phyloP scores from a whole-genome alignment of 352 stramenopile species.

The Halophytophthora batemanensis region DNA sequence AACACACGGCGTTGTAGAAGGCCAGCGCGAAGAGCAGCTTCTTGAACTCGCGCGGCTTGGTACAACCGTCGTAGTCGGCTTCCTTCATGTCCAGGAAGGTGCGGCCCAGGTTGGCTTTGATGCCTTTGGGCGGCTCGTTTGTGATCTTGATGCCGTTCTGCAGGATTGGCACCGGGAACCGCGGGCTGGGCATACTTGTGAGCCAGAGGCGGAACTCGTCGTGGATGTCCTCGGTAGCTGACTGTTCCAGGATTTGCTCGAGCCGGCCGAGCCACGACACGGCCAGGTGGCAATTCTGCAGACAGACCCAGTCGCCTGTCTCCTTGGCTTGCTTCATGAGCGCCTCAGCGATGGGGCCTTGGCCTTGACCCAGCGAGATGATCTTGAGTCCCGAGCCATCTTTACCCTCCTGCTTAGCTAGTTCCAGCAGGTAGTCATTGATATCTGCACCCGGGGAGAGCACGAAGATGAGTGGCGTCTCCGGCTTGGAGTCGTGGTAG shows the following conservation, averaged over 20 bases:
- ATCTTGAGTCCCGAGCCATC: slow-evolving; percentile 86
- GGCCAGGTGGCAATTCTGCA: slow-evolving; percentile 94
- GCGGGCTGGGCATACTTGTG: slow-evolving; percentile 90
- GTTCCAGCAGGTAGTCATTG: slow-evolving; percentile 91
- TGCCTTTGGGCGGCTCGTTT: slow-evolving; percentile 91
- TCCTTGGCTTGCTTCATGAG: slow-evolving; percentile 89
- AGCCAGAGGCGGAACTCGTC: slow-evolving; percentile 92
- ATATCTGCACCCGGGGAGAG: slow-evolving; percentile 91
- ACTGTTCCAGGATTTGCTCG: slow-evolving; percentile 87
- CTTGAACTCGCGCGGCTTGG: slow-evolving; percentile 89
- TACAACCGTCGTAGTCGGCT: slow-evolving; percentile 82
- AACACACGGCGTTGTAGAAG: slow-evolving; percentile 95
- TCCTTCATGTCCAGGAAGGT: slow-evolving; percentile 93
- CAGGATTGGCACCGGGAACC: slow-evolving; percentile 92
- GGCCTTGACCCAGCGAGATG: slow-evolving; percentile 93
- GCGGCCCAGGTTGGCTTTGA: slow-evolving; percentile 90
- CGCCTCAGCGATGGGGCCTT: slow-evolving; percentile 90
- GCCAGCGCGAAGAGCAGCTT: slow-evolving; percentile 89
- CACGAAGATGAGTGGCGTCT: slow-evolving; percentile 94
- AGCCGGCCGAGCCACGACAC: slow-evolving; percentile 89
- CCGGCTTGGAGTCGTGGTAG: slow-evolving; percentile 89
- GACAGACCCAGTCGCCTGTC: slow-evolving; percentile 92
- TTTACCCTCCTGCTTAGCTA: slow-evolving; percentile 89
- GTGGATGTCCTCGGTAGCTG: slow-evolving; percentile 65
- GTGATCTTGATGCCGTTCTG: slow-evolving; percentile 97